These are phyloP conservation scores for Cucurbita ficifolia DNA, from an alignment of 306 rosid genomes.

Conservation along the genomic window DNA sequence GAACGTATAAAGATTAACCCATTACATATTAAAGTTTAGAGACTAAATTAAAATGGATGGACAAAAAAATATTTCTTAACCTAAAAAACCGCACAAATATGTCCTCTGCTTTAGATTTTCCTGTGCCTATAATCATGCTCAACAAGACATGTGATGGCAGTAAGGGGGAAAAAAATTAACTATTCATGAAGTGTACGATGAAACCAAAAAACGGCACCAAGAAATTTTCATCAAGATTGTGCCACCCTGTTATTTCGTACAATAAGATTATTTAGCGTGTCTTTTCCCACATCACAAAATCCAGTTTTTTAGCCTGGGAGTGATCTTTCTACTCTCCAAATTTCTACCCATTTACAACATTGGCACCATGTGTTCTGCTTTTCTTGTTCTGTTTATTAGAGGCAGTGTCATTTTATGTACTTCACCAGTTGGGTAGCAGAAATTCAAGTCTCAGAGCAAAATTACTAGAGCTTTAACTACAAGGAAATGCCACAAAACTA, in stretches of 20 bases:
- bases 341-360: not conserved
- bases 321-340: not conserved
- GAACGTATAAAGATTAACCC: no score
- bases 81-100: not conserved
- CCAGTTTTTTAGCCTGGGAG: not conserved
- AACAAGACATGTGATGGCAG: not conserved
- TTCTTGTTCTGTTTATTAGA: not conserved
- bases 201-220: not conserved
- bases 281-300: not conserved
- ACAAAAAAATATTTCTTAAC: not conserved
- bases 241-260: not conserved
- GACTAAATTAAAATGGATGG: no score
- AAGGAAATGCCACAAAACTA: constrained; percentile 7
- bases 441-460: not conserved
- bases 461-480: not conserved
- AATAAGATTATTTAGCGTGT: not conserved
- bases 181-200: not conserved
- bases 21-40: no score
- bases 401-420: not conserved
- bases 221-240: not conserved
- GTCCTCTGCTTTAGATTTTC: not conserved
- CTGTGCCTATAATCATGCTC: not conserved
- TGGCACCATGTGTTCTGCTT: not conserved
- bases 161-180: not conserved
- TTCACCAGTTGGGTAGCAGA: not conserved